phyloP scores from a whole-genome alignment of 371 early-diverging fungal genomes.

The Mortierella polycephala region DNA sequence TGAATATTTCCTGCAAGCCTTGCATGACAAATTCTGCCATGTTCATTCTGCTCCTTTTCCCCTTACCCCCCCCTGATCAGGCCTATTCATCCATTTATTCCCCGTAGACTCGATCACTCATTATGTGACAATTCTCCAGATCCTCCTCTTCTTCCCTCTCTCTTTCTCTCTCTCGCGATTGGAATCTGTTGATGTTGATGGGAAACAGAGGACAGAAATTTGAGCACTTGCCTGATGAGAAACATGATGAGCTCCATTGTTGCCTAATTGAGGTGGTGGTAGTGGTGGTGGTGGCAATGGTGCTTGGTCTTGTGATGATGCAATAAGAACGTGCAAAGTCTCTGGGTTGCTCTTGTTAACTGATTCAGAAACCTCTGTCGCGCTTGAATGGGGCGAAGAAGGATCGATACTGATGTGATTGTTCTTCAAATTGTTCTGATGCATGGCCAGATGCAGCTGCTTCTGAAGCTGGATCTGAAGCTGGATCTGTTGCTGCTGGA shows the following conservation, averaged over 20 bases:
- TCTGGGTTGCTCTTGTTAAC: neutral
- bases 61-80: neutral
- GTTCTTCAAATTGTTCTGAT: slow-evolving; percentile 19
- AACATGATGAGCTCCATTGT: slow-evolving; percentile 7
- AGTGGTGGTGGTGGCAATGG: too few relatives aligned
- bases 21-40: neutral
- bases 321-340: neutral
- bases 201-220: neutral
- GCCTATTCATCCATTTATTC: too few relatives aligned
- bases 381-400: neutral
- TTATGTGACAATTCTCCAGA: neutral
- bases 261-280: slow-evolving; percentile 2
- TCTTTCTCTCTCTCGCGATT: neutral
- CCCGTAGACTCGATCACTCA: too few relatives aligned
- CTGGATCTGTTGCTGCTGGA: slow-evolving; percentile 21
- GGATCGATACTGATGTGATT: neutral
- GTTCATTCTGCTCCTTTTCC: neutral
- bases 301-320: slow-evolving; percentile 12
- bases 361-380: slow-evolving; percentile 10
- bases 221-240: slow-evolving; percentile 10
- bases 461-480: slow-evolving; percentile 28
- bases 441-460: slow-evolving; percentile 38
- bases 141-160: neutral
- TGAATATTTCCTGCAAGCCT: too few relatives aligned
- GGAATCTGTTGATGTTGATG: neutral